Base-by-base conservation (phyloP, 306 rosid species). In the Arachis hypogaea region DNA sequence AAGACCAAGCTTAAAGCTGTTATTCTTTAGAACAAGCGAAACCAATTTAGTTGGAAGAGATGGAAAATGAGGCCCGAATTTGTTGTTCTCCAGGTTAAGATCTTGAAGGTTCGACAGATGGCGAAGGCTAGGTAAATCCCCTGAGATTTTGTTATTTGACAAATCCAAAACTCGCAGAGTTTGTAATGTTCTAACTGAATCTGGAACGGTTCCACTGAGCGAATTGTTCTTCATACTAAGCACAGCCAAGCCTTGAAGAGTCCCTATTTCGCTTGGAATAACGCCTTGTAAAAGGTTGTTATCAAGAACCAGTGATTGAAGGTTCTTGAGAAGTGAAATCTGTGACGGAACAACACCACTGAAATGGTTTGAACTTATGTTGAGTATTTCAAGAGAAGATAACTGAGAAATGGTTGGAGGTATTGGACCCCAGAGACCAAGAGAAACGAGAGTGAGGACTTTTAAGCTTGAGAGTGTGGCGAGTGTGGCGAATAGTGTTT, bases 1-100 rank as follows among this genome's bases (percentile, higher is more conserved):
- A 11, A 94, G 51, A 43, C 89, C 80, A 29, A 81, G 73, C 43
- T 79, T 79, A 75, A 94, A 92, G 70, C 81, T 83, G 70, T 94
- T 94, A 55, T 87, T 88, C 74, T 88, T 88, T 5, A 94, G 93
- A 75, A 84, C 90, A 66, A 94, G 82, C 9, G 84, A 86, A 72
- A 83, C 80, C 57, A 92, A 22, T 79, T 88, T 92, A 57, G 69
- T 70, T 28, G 89, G 89, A 40, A 94, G 80, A 59, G 59, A 76
- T n/a, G 99, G 97, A 71, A 94, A 88, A 64, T 84, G 84, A 30
- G 88, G 93, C 68, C 99, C 99, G 12, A 94, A 77, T 66, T 63
- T 58, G 80, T 94, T 92, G 59, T 73, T 85, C 71, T 88, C 90
- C 64, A 92, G 78, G 67, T 91, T 80, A 68, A 94, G 87, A 70